Evolutionary conservation across 176 grass and related monocot genomes (phyloP), one percentile per base, ranked within the genome.

Genomic region (Eleusine coracana): DNA sequence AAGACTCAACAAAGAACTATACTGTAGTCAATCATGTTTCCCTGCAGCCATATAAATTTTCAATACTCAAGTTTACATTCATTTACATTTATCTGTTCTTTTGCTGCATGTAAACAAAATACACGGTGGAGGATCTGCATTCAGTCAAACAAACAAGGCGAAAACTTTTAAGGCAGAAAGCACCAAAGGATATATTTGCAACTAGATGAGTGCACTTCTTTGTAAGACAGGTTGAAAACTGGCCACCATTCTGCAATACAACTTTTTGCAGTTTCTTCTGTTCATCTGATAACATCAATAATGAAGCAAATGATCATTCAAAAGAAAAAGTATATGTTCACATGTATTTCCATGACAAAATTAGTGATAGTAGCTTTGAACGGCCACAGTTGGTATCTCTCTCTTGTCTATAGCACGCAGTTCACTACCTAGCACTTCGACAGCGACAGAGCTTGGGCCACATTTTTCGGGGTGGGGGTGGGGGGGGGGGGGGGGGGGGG

Each of bases 171-270:
- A 58, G 17, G 40, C 44, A 83, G 18, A 80, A 79, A 62, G 48
- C 2, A 86, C 28, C 41, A 83, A 87, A 98, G 96, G 96, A 95
- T 98, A 98, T 98, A 88, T 95, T 89, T 90, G 96, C 90, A 84
- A 98, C 77, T 83, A 98, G 86, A 93, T 98, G 96, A 54, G 86
- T 98, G 82, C 92, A 98, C 71, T 92, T 93, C 70, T 74, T 87
- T 70, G 96, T 95, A 82, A 98, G 91, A 90, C 86, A 82, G 71
- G 89, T 75, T 80, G 96, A 98, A 89, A 95, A 98, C 63, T 83
- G 82, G 40, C 96, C 96, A 88, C 96, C 96, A 93, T 98, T 98
- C 84, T 93, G 88, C 77, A 88, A 66, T 88, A 98, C 89, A 75
- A 95, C 64, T 76, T 91, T 82, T 49, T 74, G 72, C 59, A 98